Percentiles rank a stretch among this genome's conserved stretches.
Evolutionary conservation across 768 basidiomycete genomes (phyloP).

Genomic region (Asterophora parasitica): DNA sequence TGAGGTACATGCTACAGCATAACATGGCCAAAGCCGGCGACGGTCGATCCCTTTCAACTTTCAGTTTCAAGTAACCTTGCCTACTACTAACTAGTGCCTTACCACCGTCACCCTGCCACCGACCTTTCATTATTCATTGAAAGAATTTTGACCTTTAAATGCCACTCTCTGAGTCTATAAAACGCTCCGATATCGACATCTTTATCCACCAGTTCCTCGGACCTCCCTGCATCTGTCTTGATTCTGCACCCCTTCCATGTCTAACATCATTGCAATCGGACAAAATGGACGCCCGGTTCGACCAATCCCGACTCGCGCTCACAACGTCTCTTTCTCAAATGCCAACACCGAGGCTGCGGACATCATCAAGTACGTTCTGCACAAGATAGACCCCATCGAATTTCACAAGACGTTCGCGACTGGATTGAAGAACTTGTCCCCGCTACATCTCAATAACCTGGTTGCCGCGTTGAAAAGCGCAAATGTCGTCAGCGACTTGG

Average conservation of each 20-base stretch:
- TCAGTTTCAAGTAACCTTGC: no score
- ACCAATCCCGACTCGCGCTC: background rate
- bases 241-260: background rate
- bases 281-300: background rate
- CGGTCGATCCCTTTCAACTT: no score
- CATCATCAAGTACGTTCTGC: background rate
- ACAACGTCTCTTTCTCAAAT: background rate
- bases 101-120: no score
- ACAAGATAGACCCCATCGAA: background rate
- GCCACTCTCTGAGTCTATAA: no score
- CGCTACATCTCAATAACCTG: background rate
- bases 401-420: background rate
- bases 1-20: no score
- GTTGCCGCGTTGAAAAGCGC: background rate
- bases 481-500: background rate
- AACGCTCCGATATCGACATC: no score
- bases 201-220: no score
- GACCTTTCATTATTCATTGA: no score
- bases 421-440: background rate
- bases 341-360: background rate
- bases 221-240: no score
- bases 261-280: background rate
- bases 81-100: no score
- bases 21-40: no score
- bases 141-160: no score